Conservation (phyloP, 140 eudicot species). For the Anethum foeniculum region DNA sequence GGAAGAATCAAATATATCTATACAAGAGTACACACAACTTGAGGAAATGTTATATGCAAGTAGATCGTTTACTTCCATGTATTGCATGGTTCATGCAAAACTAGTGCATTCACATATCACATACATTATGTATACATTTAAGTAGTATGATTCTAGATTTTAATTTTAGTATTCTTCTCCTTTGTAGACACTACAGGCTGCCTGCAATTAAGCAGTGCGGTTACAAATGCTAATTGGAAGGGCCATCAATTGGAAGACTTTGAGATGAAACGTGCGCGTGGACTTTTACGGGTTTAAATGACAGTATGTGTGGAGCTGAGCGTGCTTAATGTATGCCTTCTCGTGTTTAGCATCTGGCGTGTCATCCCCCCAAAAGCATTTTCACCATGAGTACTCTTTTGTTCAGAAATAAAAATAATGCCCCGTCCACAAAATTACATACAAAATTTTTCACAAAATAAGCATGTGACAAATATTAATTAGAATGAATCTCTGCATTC, state of each 20-base stretch:
- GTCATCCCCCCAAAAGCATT: not conserved
- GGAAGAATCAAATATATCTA: not conserved
- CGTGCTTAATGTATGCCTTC: not conserved
- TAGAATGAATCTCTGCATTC: no score
- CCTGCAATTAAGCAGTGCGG: not conserved
- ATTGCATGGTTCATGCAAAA: slow-evolving; percentile 17
- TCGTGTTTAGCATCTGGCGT: not conserved
- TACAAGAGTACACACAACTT: no score
- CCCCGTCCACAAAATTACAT: no score
- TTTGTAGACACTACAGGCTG: not conserved
- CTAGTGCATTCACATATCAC: not conserved
- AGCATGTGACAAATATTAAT: no score
- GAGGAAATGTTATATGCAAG: not conserved
- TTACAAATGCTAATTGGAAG: not conserved
- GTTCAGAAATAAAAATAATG: no score
- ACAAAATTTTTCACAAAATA: no score
- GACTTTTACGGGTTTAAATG: not conserved
- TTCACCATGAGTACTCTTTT: no score
- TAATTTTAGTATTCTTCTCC: not conserved
- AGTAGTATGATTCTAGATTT: not conserved
- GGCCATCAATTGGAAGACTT: not conserved
- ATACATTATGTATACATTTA: not conserved
- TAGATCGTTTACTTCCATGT: slow-evolving; percentile 8
- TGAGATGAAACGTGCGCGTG: not conserved
- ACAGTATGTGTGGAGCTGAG: not conserved